phyloP scores from a whole-genome alignment of 169 alveolate species.

The Plasmodium inui region DNA sequence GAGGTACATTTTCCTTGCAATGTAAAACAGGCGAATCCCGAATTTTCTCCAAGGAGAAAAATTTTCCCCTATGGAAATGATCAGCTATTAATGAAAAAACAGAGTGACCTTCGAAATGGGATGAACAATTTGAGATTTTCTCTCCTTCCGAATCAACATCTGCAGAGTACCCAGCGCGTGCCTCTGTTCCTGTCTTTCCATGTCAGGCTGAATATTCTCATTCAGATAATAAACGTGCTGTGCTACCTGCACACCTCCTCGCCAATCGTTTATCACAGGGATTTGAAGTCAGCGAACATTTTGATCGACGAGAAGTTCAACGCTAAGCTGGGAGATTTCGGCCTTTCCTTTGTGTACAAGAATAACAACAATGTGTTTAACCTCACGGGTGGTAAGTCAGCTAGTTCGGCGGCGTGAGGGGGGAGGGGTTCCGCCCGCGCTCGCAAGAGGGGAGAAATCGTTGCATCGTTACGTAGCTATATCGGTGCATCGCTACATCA shows the following conservation, averaged over 20 bases:
- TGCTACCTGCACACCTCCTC: constrained; percentile 66
- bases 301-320: constrained; percentile 81
- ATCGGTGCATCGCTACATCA: neutral
- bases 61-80: neutral
- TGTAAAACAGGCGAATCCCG: neutral
- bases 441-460: neutral
- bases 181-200: constrained; percentile 37
- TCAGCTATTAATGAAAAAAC: neutral
- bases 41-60: constrained; percentile 7
- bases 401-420: neutral
- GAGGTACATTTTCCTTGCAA: neutral
- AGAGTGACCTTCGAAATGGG: neutral
- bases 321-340: constrained; percentile 82
- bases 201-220: constrained; percentile 44
- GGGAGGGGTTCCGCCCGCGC: no score
- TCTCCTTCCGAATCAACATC: neutral
- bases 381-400: constrained; percentile 36
- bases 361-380: constrained; percentile 54
- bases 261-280: constrained; percentile 80
- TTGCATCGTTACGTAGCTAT: neutral
- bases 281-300: constrained; percentile 80
- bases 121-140: neutral
- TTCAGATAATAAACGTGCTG: constrained; percentile 52
- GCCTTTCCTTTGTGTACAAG: constrained; percentile 70
- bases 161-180: neutral